Percentiles rank a stretch among this genome's conserved stretches.
Evolutionary conservation across 2,329 filamentous ascomycete species (phyloP).

Genomic region (Drechslerella dactyloides): DNA sequence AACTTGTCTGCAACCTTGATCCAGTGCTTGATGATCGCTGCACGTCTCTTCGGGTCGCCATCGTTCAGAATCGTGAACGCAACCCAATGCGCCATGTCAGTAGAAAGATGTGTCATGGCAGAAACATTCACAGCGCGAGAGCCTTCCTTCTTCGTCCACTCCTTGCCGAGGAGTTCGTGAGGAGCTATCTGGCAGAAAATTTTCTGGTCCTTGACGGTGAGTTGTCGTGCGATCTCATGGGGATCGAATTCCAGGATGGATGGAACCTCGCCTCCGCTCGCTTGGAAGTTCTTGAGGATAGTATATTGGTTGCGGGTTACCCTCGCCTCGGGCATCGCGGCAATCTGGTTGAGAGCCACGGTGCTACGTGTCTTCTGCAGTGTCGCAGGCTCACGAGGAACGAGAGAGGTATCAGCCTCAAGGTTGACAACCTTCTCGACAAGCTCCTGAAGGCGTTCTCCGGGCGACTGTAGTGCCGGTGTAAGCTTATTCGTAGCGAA

Average conservation of each 20-base stretch:
- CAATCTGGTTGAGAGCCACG: conserved; percentile 25
- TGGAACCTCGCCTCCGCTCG: conserved; percentile 68
- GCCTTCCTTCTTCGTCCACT: conserved; percentile 89
- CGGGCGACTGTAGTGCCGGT: conserved; percentile 74
- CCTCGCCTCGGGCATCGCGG: conserved; percentile 68
- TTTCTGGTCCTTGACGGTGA: conserved; percentile 88
- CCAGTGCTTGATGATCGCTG: conserved; percentile 93
- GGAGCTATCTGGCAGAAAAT: conserved; percentile 92
- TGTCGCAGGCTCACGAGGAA: conserved; percentile 79
- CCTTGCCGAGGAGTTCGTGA: conserved; percentile 86
- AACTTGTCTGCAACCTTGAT: conserved; percentile 90
- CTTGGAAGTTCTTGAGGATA: conserved; percentile 75
- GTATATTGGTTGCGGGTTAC: conserved; percentile 79
- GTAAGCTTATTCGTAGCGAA: conserved; percentile 79
- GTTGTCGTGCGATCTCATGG: conserved; percentile 85
- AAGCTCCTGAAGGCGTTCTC: conserved; percentile 79
- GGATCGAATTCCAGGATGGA: conserved; percentile 89
- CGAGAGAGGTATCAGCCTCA: conserved; percentile 69
- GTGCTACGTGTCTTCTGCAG: conserved; percentile 66
- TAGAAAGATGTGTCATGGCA: conserved; percentile 90
- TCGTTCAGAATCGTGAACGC: conserved; percentile 88
- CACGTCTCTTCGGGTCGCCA: conserved; percentile 90
- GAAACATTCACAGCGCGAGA: conserved; percentile 85
- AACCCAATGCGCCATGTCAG: conserved; percentile 88
- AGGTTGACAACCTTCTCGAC: conserved; percentile 76